Conservation (phyloP, 2,329 filamentous ascomycete genomes). For the Zasmidium angulare region DNA sequence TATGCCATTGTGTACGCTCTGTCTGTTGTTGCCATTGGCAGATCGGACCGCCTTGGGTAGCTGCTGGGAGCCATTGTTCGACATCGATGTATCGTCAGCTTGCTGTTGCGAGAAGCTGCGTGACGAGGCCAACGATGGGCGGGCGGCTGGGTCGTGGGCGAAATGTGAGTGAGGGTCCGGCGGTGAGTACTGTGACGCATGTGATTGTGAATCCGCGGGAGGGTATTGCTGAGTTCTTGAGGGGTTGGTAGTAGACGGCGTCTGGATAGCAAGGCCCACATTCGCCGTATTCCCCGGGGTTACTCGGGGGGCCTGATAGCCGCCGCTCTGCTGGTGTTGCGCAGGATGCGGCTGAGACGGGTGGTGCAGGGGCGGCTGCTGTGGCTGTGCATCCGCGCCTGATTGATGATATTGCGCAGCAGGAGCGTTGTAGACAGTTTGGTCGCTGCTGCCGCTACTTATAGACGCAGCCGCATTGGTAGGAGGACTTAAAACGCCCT, state of each 20-base stretch:
- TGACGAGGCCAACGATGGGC: slow-evolving; percentile 24
- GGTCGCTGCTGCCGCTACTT: slow-evolving; percentile 15
- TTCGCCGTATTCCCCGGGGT: slow-evolving; percentile 21
- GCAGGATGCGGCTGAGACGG: slow-evolving; percentile 30
- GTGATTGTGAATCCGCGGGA: slow-evolving; percentile 12
- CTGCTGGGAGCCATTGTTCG: slow-evolving; percentile 32
- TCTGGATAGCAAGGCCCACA: slow-evolving; percentile 28
- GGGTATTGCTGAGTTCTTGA: slow-evolving; percentile 14
- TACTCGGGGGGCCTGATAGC: slow-evolving; percentile 28
- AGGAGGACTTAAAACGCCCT: slow-evolving; percentile 22
- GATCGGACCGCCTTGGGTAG: slow-evolving; percentile 28
- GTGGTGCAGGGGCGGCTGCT: slow-evolving; percentile 31
- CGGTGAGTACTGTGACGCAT: slow-evolving; percentile 23
- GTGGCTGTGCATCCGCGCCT: slow-evolving; percentile 29
- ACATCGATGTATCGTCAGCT: slow-evolving; percentile 34
- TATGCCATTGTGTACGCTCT: slow-evolving; percentile 36
- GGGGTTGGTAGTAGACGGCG: slow-evolving; percentile 19
- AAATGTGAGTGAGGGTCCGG: slow-evolving; percentile 24
- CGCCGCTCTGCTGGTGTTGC: slow-evolving; percentile 14
- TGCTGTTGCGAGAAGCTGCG: slow-evolving; percentile 33
- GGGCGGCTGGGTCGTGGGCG: slow-evolving; percentile 19
- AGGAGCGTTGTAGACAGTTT: slow-evolving; percentile 13
- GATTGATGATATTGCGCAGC: slow-evolving; percentile 12
- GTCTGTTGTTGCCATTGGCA: slow-evolving; percentile 29
- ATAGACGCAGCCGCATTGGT: slow-evolving; percentile 15